A percentile compares a stretch with the other conserved stretches of the same genome.
Evolutionary conservation across 805 yeast species (phyloP).

Genomic region (Yamadazyma insecticola): DNA sequence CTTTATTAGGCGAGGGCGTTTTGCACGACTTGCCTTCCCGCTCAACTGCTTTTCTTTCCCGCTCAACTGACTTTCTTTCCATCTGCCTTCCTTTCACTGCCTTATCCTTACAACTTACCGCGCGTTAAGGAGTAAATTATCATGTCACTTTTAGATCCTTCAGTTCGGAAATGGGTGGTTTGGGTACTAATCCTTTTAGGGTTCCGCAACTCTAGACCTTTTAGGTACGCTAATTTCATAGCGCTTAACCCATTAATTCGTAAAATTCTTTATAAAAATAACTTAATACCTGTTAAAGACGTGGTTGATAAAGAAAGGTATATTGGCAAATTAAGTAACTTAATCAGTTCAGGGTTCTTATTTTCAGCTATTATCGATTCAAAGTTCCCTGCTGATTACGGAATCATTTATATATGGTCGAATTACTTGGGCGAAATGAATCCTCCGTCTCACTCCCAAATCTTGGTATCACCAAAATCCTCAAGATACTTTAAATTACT

Average conservation of each 20-base stretch:
- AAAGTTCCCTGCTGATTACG: constrained; percentile 34
- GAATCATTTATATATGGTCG: constrained; percentile 28
- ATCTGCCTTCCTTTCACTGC: no score
- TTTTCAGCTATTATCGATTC: constrained; percentile 21
- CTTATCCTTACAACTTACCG: no score
- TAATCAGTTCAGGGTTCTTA: constrained; percentile 8
- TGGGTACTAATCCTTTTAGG: constrained; percentile 22
- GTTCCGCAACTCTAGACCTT: constrained; percentile 19
- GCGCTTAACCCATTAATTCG: constrained; percentile 28
- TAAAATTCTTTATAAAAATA: constrained; percentile 3
- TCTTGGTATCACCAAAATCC: constrained; percentile 23
- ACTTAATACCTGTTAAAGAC: not conserved
- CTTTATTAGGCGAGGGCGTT: constrained; percentile 9
- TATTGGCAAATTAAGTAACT: constrained; percentile 5
- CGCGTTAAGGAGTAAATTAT: no score
- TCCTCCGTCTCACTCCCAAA: constrained; percentile 27
- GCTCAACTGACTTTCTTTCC: not conserved
- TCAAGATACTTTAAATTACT: constrained; percentile 22
- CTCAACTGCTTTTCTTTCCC: not conserved
- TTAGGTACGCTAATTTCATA: constrained; percentile 26
- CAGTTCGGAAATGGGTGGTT: constrained; percentile 20
- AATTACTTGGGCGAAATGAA: constrained; percentile 26
- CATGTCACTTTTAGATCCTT: constrained; percentile 11
- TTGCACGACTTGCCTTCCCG: not conserved
- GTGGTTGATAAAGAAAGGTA: not conserved